phyloP scores from a whole-genome alignment of 306 rosid genomes.

The Dryas drummondii region DNA sequence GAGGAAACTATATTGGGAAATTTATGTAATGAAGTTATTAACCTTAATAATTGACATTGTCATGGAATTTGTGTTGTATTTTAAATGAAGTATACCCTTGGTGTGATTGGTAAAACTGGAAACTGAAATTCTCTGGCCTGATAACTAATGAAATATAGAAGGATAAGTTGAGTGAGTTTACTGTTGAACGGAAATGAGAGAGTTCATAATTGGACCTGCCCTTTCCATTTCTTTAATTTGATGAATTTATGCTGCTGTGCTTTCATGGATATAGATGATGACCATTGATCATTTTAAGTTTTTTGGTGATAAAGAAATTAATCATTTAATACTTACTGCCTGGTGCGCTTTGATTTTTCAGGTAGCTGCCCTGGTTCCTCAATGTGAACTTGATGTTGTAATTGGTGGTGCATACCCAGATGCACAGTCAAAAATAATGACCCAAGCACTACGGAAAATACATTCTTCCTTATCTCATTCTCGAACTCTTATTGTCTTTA shows the following conservation, averaged over 20 bases:
- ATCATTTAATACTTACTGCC: not conserved
- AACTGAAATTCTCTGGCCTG: not conserved
- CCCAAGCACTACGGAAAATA: slow-evolving; percentile 74
- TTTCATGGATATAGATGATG: not conserved
- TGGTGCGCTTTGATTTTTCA: slow-evolving; percentile 26
- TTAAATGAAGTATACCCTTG: not conserved
- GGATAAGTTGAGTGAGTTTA: not conserved
- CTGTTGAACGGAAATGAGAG: not conserved
- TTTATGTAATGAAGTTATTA: not conserved
- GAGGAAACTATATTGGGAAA: not conserved
- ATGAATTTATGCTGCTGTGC: not conserved
- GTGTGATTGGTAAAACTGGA: not conserved
- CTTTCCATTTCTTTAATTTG: not conserved
- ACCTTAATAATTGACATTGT: not conserved
- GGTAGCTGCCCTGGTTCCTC: slow-evolving; percentile 94
- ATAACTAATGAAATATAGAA: not conserved
- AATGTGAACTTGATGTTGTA: slow-evolving; percentile 61
- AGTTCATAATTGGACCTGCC: not conserved
- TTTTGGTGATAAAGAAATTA: not conserved
- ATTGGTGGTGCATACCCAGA: slow-evolving; percentile 41
- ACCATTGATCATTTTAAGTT: not conserved
- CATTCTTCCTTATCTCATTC: slow-evolving; percentile 61
- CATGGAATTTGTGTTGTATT: not conserved
- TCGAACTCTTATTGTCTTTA: slow-evolving; percentile 59
- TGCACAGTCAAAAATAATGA: slow-evolving; percentile 58